Evolutionary conservation across 2,329 filamentous ascomycete species (phyloP).

Genomic region (Fusarium circinatum): DNA sequence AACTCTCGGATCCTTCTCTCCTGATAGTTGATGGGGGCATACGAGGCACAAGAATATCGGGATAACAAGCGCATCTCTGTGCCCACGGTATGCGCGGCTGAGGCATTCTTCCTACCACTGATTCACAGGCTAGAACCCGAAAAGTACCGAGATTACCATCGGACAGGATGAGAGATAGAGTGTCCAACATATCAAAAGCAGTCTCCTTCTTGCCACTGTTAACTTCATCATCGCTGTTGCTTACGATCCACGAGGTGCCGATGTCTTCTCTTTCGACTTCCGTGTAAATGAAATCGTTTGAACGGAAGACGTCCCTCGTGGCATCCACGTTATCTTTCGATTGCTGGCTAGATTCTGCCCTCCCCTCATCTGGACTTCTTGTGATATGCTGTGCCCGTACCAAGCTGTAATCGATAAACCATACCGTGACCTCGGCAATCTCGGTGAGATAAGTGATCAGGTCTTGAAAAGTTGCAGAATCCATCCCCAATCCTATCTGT

Average conservation of each 20-base stretch:
- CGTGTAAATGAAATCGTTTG: not conserved
- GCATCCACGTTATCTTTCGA: too few relatives aligned
- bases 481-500: not conserved
- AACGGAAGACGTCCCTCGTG: too few relatives aligned
- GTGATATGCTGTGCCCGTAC: not conserved
- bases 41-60: not conserved
- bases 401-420: slow-evolving; percentile 20
- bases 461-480: not conserved
- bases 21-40: not conserved
- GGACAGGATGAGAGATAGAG: not conserved
- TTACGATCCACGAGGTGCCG: not conserved
- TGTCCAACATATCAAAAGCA: slow-evolving; percentile 4
- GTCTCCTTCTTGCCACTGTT: not conserved
- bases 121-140: not conserved
- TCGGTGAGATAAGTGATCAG: slow-evolving; percentile 1
- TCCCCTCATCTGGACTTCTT: too few relatives aligned
- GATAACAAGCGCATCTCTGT: not conserved
- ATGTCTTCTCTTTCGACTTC: slow-evolving; percentile 19
- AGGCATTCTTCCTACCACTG: not conserved
- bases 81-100: not conserved
- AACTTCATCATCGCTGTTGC: not conserved
- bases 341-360: too few relatives aligned
- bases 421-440: not conserved
- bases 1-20: not conserved
- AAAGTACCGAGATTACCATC: not conserved